Conservation (phyloP, 2,329 filamentous ascomycete genomes). For the Remersonia thermophila region DNA sequence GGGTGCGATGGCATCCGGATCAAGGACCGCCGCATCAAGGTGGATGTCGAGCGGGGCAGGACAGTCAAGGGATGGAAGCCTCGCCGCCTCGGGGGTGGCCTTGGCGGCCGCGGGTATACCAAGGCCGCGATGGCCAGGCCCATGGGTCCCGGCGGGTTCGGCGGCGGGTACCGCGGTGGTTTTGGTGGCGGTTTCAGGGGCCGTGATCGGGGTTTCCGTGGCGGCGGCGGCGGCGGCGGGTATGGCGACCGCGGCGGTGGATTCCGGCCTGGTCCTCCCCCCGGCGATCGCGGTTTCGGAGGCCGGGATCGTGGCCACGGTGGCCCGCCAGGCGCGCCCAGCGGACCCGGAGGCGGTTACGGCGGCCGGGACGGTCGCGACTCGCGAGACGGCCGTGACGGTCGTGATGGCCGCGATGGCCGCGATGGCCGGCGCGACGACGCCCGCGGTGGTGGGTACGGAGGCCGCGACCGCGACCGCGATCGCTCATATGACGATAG, state of each 20-base stretch:
- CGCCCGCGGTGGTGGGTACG: constrained; percentile 38
- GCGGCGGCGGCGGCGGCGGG: constrained; percentile 34
- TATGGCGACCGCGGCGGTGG: constrained; percentile 16
- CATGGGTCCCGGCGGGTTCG: constrained; percentile 46
- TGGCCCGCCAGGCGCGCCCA: constrained; percentile 35
- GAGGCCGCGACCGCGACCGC: constrained; percentile 35
- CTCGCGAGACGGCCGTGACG: constrained; percentile 40
- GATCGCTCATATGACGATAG: no score
- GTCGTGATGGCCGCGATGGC: constrained; percentile 34
- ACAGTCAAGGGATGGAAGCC: constrained; percentile 92
- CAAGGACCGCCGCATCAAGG: constrained; percentile 80
- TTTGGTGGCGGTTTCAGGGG: constrained; percentile 39
- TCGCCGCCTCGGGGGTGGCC: constrained; percentile 77
- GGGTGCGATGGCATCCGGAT: constrained; percentile 77
- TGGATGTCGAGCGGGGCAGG: constrained; percentile 91
- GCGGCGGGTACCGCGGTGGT: constrained; percentile 44
- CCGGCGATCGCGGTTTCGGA: constrained; percentile 29
- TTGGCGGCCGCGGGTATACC: constrained; percentile 87
- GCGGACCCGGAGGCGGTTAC: constrained; percentile 52
- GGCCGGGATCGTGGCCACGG: constrained; percentile 36
- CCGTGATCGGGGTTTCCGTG: constrained; percentile 32
- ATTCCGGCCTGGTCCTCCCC: constrained; percentile 26
- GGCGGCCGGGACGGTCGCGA: constrained; percentile 43
- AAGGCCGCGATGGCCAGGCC: constrained; percentile 65
- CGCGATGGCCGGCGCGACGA: constrained; percentile 32